Percentiles rank a stretch among this genome's conserved stretches.
These are phyloP conservation scores for Phytophthora constricta DNA, from an alignment of 352 stramenopile genomes.

Conservation along the genomic window DNA sequence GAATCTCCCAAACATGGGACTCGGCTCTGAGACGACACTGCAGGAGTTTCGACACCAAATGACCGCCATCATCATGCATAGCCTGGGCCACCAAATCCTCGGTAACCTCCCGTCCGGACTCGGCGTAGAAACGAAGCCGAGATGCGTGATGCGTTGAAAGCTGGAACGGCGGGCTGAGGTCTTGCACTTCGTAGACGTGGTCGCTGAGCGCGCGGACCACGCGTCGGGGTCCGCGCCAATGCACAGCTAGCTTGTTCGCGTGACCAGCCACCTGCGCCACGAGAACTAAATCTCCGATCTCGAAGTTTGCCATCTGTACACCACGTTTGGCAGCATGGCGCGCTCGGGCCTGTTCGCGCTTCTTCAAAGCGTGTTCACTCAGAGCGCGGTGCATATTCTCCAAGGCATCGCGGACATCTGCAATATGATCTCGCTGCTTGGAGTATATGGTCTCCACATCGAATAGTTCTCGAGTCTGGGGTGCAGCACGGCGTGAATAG, in stretches of 20 bases:
- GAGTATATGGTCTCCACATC: neutral
- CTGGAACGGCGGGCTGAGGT: conserved; percentile 2
- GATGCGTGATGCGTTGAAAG: conserved; percentile 5
- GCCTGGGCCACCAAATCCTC: conserved; percentile 6
- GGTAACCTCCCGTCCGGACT: neutral
- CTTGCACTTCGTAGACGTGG: conserved; percentile 10
- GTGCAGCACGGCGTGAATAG: neutral
- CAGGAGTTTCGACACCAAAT: neutral
- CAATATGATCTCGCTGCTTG: neutral
- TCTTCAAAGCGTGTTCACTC: neutral
- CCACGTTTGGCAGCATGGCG: neutral
- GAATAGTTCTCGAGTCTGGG: neutral
- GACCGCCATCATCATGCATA: conserved; percentile 5
- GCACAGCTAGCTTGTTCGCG: conserved; percentile 1
- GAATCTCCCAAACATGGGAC: neutral
- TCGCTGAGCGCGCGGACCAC: neutral
- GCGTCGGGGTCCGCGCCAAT: conserved; percentile 4
- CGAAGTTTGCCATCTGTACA: neutral
- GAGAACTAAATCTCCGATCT: conserved; percentile 8
- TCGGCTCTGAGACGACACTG: neutral
- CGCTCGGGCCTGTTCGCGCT: neutral
- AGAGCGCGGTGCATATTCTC: conserved; percentile 1
- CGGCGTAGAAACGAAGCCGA: conserved; percentile 1
- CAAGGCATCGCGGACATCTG: neutral
- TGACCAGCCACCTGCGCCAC: neutral